Percentiles rank a stretch among this genome's conserved stretches.
phyloP scores from a whole-genome alignment of 2,329 filamentous ascomycete genomes.

The Pyricularia pennisetigena region DNA sequence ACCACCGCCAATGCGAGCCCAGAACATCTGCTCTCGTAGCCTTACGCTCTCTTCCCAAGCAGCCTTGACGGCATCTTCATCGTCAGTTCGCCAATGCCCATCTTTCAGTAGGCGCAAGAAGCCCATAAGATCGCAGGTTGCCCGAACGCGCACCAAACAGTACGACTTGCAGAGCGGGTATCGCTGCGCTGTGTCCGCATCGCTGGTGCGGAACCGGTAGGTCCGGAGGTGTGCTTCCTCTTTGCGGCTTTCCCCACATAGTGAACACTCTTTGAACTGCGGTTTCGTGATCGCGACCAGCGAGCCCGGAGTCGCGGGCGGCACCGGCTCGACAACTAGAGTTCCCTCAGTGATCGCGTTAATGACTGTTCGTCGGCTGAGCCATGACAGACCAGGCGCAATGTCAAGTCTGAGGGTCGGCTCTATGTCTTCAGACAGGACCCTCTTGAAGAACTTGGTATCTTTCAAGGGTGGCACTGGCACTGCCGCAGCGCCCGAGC shows the following conservation, averaged over 20 bases:
- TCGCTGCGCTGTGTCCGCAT: constrained; percentile 75
- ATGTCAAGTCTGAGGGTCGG: constrained; percentile 83
- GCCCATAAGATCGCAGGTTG: constrained; percentile 85
- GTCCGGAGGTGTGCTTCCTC: constrained; percentile 63
- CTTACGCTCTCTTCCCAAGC: constrained; percentile 94
- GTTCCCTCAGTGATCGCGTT: constrained; percentile 76
- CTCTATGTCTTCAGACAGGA: constrained; percentile 83
- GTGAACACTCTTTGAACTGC: constrained; percentile 61
- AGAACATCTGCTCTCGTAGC: constrained; percentile 92
- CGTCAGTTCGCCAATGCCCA: constrained; percentile 79
- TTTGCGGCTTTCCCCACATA: constrained; percentile 78
- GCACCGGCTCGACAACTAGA: constrained; percentile 82
- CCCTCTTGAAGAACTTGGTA: constrained; percentile 87
- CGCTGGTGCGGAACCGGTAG: constrained; percentile 82
- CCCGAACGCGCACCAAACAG: constrained; percentile 73
- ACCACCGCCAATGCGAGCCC: constrained; percentile 84
- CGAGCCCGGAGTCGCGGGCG: constrained; percentile 30
- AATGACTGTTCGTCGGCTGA: constrained; percentile 77
- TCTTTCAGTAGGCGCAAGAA: constrained; percentile 89
- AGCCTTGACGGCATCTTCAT: constrained; percentile 71
- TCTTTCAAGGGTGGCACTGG: constrained; percentile 65
- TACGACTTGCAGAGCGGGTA: constrained; percentile 78
- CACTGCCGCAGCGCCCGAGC: constrained; percentile 19
- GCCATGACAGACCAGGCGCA: constrained; percentile 86
- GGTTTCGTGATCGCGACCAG: constrained; percentile 37